Percentiles rank a stretch among this genome's conserved stretches.
phyloP scores from a whole-genome alignment of 805 yeast genomes.

The Saturnispora galanensis region DNA sequence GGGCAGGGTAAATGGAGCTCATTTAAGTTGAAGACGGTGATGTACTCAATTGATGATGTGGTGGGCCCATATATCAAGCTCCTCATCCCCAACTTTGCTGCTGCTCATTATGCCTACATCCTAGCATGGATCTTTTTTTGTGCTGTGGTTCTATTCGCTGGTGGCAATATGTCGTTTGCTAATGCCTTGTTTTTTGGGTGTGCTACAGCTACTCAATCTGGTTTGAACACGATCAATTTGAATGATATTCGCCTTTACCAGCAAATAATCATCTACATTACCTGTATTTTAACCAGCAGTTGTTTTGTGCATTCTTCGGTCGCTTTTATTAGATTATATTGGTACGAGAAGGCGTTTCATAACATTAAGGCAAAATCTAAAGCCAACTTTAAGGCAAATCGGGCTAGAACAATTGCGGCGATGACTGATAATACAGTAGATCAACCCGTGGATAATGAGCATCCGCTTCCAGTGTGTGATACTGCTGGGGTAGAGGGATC shows the following conservation, averaged over 20 bases:
- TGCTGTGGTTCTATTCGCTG: neutral
- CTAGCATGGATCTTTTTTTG: neutral
- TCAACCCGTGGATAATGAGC: too few species aligned
- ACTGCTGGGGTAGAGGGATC: too few species aligned
- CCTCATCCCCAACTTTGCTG: neutral
- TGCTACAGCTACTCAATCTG: neutral
- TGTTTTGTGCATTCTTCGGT: neutral
- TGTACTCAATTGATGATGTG: neutral
- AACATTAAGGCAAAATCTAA: neutral
- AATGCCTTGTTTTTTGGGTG: neutral
- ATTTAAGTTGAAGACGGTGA: neutral
- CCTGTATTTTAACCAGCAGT: neutral
- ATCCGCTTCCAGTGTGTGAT: too few species aligned
- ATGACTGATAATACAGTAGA: neutral
- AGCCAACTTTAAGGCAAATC: neutral
- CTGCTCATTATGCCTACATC: neutral
- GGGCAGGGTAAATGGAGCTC: neutral
- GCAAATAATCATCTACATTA: neutral
- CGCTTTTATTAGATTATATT: neutral
- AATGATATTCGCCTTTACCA: neutral
- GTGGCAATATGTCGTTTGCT: neutral
- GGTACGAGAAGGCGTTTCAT: neutral
- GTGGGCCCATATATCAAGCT: neutral
- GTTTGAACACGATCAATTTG: neutral
- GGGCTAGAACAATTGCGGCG: neutral